phyloP scores from a whole-genome alignment of 2,329 filamentous ascomycete species.

The Neocucurbitaria cava region DNA sequence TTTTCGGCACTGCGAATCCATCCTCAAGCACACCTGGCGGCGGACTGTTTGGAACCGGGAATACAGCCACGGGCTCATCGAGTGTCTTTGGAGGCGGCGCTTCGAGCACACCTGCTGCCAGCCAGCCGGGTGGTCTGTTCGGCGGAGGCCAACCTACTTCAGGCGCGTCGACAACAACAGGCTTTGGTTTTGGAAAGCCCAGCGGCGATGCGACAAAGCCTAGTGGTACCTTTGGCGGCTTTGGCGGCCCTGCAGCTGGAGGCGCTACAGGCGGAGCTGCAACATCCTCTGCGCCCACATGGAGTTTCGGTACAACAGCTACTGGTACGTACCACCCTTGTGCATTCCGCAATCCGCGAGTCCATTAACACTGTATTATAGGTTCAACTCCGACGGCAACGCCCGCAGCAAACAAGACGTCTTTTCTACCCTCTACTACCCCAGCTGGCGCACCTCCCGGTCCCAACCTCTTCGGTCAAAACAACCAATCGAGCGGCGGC shows the following conservation, averaged over 20 bases:
- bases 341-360: neutral
- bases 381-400: slow-evolving; percentile 40
- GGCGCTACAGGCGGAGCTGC: slow-evolving; percentile 20
- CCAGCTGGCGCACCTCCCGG: slow-evolving; percentile 49
- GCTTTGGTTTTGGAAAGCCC: slow-evolving; percentile 26
- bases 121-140: slow-evolving; percentile 38
- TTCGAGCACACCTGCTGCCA: slow-evolving; percentile 37
- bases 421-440: slow-evolving; percentile 47
- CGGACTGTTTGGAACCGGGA: slow-evolving; percentile 24
- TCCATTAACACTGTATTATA: slow-evolving; percentile 16
- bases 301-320: slow-evolving; percentile 14
- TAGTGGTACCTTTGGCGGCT: slow-evolving; percentile 6
- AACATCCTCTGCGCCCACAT: slow-evolving; percentile 24
- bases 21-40: slow-evolving; percentile 24
- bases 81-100: slow-evolving; percentile 35
- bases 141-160: slow-evolving; percentile 32
- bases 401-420: slow-evolving; percentile 46
- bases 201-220: slow-evolving; percentile 32
- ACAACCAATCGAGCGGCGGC: slow-evolving; percentile 22
- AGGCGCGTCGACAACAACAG: slow-evolving; percentile 25
- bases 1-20: slow-evolving; percentile 35
- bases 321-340: slow-evolving; percentile 10
- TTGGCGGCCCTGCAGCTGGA: slow-evolving; percentile 14
- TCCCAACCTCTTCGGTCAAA: slow-evolving; percentile 35
- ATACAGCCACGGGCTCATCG: slow-evolving; percentile 16